These are phyloP conservation scores for Ophidiomyces ophidiicola DNA, from an alignment of 2,329 filamentous ascomycete species.

Conservation along the genomic window DNA sequence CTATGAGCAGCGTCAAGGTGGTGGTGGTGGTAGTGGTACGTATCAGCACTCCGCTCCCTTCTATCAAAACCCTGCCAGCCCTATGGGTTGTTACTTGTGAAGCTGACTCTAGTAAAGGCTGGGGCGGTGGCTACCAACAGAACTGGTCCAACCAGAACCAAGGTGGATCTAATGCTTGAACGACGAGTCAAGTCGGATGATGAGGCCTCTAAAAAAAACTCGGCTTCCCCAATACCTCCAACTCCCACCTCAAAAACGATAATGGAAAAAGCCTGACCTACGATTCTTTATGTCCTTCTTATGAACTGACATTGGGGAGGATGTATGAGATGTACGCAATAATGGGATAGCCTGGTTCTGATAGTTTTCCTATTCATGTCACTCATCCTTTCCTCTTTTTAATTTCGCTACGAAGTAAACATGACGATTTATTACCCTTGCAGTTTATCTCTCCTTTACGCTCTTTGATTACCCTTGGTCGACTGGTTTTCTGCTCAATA, in stretches of 20 bases:
- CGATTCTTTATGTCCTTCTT: conserved; percentile 7
- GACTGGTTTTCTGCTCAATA: too few species aligned
- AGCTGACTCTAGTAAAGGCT: conserved; percentile 6
- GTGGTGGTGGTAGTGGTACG: conserved; percentile 20
- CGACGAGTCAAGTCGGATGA: neutral
- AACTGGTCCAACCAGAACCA: conserved; percentile 12
- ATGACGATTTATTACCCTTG: neutral
- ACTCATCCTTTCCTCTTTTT: neutral
- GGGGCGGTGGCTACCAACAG: conserved; percentile 13
- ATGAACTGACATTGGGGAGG: conserved; percentile 6
- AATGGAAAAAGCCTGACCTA: neutral
- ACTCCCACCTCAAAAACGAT: conserved; percentile 3
- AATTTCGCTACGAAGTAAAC: neutral
- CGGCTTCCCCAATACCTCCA: neutral
- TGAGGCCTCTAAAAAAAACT: conserved; percentile 2
- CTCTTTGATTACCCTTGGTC: too few species aligned
- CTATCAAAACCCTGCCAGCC: neutral
- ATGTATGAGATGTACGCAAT: conserved; percentile 1
- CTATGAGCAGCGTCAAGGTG: conserved; percentile 22
- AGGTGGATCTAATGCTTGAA: conserved; percentile 9
- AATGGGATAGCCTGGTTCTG: conserved; percentile 6
- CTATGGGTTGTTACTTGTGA: neutral
- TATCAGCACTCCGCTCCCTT: neutral
- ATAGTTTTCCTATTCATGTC: conserved; percentile 5
- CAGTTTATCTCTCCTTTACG: neutral